Evolutionary conservation across 441 rosid species (phyloP).

Genomic region (Eruca vesicaria): DNA sequence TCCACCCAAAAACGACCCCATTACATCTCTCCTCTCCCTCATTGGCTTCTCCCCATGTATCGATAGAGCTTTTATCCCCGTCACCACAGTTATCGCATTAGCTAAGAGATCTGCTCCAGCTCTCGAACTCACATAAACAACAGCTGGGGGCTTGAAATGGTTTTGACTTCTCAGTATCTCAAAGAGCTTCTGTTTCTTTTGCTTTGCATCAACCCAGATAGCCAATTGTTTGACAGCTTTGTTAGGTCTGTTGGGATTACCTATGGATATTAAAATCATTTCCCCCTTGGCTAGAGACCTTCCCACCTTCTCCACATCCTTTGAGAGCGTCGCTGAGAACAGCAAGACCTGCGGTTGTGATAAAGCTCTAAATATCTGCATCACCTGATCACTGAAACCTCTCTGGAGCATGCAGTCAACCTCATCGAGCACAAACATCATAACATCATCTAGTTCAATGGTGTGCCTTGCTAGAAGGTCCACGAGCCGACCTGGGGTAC

Average conservation of each 20-base stretch:
- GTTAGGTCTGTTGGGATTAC: constrained; percentile 62
- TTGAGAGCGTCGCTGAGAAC: constrained; percentile 80
- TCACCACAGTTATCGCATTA: constrained; percentile 62
- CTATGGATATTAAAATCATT: constrained; percentile 48
- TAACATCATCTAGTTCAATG: constrained; percentile 47
- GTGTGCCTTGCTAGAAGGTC: constrained; percentile 74
- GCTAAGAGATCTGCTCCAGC: constrained; percentile 92
- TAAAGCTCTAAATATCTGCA: constrained; percentile 79
- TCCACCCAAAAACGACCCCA: constrained; percentile 69
- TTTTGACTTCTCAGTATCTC: constrained; percentile 71
- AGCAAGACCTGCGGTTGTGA: constrained; percentile 77
- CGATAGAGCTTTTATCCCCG: constrained; percentile 74
- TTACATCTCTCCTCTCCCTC: constrained; percentile 84
- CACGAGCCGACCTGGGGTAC: constrained; percentile 86
- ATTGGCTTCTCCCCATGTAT: constrained; percentile 91
- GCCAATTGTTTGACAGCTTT: constrained; percentile 75
- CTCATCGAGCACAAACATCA: constrained; percentile 72
- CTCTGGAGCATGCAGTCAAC: constrained; percentile 92
- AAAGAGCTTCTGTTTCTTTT: constrained; percentile 91
- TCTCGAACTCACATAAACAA: constrained; percentile 78
- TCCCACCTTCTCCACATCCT: constrained; percentile 67
- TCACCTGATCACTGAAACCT: constrained; percentile 86
- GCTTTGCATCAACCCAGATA: constrained; percentile 89
- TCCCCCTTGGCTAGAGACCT: constrained; percentile 52
- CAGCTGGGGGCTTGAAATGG: constrained; percentile 75